These are phyloP conservation scores for Apiospora koreana DNA, from an alignment of 2,329 filamentous ascomycete genomes.

Conservation along the genomic window DNA sequence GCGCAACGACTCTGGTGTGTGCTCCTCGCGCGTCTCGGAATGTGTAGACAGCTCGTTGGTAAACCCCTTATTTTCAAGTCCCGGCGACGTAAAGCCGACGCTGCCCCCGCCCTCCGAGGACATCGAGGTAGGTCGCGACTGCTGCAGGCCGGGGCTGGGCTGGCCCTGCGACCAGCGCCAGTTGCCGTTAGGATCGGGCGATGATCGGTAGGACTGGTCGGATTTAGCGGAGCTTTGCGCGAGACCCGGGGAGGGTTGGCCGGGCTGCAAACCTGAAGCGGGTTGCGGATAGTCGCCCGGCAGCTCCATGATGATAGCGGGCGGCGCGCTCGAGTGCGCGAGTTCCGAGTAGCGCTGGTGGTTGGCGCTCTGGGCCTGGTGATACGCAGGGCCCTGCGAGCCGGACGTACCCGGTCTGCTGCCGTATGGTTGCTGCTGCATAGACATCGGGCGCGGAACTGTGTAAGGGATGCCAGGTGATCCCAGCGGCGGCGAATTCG, in stretches of 20 bases:
- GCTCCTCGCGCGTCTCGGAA: conserved; percentile 48
- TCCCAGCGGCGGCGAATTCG: conserved; percentile 27
- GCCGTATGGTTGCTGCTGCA: conserved; percentile 27
- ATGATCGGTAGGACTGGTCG: conserved; percentile 24
- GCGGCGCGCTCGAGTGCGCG: conserved; percentile 42
- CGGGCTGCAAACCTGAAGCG: conserved; percentile 29
- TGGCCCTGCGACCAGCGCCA: conserved; percentile 45
- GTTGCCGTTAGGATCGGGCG: conserved; percentile 30
- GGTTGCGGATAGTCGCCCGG: conserved; percentile 47
- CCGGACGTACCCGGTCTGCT: conserved; percentile 34
- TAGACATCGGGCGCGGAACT: conserved; percentile 35
- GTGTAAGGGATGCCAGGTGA: conserved; percentile 40
- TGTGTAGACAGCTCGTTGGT: conserved; percentile 48
- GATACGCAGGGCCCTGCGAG: conserved; percentile 27
- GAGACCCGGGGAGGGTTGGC: conserved; percentile 32
- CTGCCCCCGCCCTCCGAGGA: conserved; percentile 31
- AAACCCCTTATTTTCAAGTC: conserved; percentile 42
- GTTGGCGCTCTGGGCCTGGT: conserved; percentile 17
- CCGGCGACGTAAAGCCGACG: conserved; percentile 39
- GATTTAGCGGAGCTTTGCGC: conserved; percentile 29
- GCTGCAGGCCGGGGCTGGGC: conserved; percentile 28
- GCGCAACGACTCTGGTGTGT: conserved; percentile 28
- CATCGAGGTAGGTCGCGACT: conserved; percentile 38
- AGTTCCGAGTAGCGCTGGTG: conserved; percentile 22
- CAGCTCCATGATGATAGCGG: conserved; percentile 39